A percentile compares a stretch with the other conserved stretches of the same genome.
These are phyloP conservation scores for Dicorynia guianensis DNA, from an alignment of 306 rosid species.

Conservation along the genomic window DNA sequence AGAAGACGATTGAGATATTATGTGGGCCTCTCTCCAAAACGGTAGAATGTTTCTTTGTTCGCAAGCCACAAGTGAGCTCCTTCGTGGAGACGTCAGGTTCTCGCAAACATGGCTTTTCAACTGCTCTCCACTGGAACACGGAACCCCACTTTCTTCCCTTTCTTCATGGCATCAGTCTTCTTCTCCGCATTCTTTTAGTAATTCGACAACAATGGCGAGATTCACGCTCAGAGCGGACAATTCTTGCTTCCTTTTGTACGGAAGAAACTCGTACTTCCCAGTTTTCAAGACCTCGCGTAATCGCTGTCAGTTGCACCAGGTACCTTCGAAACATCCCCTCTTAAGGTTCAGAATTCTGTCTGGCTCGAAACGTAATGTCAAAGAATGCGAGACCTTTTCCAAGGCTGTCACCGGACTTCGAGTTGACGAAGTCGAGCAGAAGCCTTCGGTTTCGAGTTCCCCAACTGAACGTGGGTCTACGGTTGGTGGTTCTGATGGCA, in stretches of 20 bases:
- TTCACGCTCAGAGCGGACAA: slow-evolving; percentile 54
- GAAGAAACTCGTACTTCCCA: slow-evolving; percentile 21
- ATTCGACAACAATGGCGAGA: slow-evolving; percentile 56
- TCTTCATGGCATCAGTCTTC: no score
- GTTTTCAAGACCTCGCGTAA: slow-evolving; percentile 37
- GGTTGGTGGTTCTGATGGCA: slow-evolving; percentile 37
- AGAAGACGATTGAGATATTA: no score
- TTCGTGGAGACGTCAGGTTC: no score
- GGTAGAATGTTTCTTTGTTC: no score
- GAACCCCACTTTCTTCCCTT: not conserved
- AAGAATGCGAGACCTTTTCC: slow-evolving; percentile 45
- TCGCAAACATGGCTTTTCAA: no score
- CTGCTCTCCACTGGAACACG: no score
- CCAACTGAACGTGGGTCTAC: slow-evolving; percentile 40
- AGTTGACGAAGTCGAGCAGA: slow-evolving; percentile 45
- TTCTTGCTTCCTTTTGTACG: slow-evolving; percentile 42
- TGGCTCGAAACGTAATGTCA: slow-evolving; percentile 52
- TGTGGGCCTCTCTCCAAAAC: no score
- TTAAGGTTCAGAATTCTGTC: slow-evolving; percentile 45
- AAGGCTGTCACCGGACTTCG: slow-evolving; percentile 49
- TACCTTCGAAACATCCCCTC: slow-evolving; percentile 42
- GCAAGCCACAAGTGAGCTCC: no score
- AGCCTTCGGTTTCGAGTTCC: slow-evolving; percentile 41
- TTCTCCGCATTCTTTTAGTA: not conserved
- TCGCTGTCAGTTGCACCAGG: slow-evolving; percentile 48